Evolutionary conservation across 129 eudicot genomes (phyloP), one percentile per base, ranked within the genome.

Genomic region (Dittrichia graveolens): DNA sequence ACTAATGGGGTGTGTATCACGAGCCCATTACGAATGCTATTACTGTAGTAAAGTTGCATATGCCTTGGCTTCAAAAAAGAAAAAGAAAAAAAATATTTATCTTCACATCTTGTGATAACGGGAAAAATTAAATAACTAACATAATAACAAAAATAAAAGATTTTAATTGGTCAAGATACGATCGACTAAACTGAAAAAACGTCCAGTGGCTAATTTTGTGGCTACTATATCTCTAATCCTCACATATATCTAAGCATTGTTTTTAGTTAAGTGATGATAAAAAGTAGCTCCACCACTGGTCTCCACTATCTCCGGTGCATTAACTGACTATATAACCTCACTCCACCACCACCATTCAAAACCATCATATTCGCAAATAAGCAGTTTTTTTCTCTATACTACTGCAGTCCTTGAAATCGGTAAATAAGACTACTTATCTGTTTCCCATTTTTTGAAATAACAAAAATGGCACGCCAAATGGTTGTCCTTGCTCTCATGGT

Each of bases 391-490:
- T 34, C 58, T 46, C 58, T 46, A 37, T 8, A 43, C 58, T 44
- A 15, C 79, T 44, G 35, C 64, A 69, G 4, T 50, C 41, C 58
- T 48, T 68, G 2, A 24, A 58, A 52, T 15, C 68, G 0, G 60
- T 39, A 49, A 16, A 46, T 39, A 59, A 46, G 3, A 61, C 47
- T 44, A 45, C 44, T 45, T 60, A 2, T 47, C 48, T 34, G 24
- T 5, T 69, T 46, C 39, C 47, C 70, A 58, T 48, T 47, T 49
- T 50, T 71, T n/a, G 18, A 10, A 75, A 52, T 40, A 64, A 48
- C 49, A 72, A 64, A 79, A 79, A 80, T 80, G 84, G 77, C 80
- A 19, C 77, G 77, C 63, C 84, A 60, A 49, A 13, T 75, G 41
- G 37, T 80, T 69, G 77, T 75, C 34, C 61, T 80, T 19, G 77